Evolutionary conservation across 805 yeast species (phyloP).

Genomic region (Maudiozyma bulderi): DNA sequence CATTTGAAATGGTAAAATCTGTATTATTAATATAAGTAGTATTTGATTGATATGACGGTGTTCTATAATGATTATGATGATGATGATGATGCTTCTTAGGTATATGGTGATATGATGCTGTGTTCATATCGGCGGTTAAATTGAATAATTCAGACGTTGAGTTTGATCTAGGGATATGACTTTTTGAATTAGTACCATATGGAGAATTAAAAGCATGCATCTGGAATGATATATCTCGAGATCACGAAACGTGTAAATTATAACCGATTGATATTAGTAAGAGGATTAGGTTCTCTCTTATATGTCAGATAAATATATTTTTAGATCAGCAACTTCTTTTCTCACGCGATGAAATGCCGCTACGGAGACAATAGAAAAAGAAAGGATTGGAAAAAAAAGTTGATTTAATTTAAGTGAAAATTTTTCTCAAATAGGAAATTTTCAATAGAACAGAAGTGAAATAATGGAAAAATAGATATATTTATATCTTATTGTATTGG

Average conservation of each 20-base stretch:
- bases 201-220: neutral
- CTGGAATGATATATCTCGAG: neutral
- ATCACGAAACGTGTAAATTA: neutral
- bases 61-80: neutral
- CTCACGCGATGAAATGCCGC: too few species aligned
- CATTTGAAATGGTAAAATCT: neutral
- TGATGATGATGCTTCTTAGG: neutral
- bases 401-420: too few species aligned
- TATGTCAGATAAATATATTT: too few species aligned
- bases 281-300: too few species aligned
- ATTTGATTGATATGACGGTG: neutral
- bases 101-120: neutral
- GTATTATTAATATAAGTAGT: neutral
- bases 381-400: too few species aligned
- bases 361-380: too few species aligned
- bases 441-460: too few species aligned
- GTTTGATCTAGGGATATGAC: slow-evolving; percentile 4
- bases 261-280: too few species aligned
- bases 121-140: neutral
- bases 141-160: slow-evolving; percentile 5
- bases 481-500: too few species aligned
- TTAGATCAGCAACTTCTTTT: too few species aligned
- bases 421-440: too few species aligned
- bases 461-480: too few species aligned
- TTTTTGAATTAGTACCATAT: neutral